Conservation (phyloP, 345 rosid species). For the Moringa oleifera region DNA sequence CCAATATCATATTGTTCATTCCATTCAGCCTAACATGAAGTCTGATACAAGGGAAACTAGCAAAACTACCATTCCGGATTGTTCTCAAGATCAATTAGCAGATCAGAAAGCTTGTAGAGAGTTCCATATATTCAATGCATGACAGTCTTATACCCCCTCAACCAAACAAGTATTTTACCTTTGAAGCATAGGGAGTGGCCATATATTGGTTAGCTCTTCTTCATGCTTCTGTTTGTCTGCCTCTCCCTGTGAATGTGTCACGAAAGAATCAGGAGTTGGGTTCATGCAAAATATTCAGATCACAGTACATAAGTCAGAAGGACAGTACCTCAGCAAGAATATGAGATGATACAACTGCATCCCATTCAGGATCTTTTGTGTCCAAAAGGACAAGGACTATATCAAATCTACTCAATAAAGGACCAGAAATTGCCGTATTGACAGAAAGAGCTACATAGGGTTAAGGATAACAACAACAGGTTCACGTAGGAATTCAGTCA, state of each 20-base stretch:
- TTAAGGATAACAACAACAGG: slow-evolving; percentile 38
- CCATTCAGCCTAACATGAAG: not conserved
- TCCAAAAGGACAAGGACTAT: slow-evolving; percentile 91
- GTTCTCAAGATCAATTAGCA: not conserved
- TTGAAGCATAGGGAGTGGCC: slow-evolving; percentile 78
- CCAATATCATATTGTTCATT: not conserved
- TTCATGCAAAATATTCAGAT: slow-evolving; percentile 1
- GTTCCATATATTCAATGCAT: not conserved
- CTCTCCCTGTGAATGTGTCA: slow-evolving; percentile 41
- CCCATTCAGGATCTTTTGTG: slow-evolving; percentile 98
- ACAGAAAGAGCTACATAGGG: slow-evolving; percentile 73
- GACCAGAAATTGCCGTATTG: slow-evolving; percentile 94
- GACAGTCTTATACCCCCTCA: not conserved
- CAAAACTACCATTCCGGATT: not conserved
- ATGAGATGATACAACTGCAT: slow-evolving; percentile 94
- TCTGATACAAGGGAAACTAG: not conserved
- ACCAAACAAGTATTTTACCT: slow-evolving; percentile 36
- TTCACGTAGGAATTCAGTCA: not conserved
- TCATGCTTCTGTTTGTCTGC: slow-evolving; percentile 27
- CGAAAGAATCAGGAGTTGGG: slow-evolving; percentile 4
- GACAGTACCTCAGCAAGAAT: slow-evolving; percentile 75
- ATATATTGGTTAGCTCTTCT: slow-evolving; percentile 49
- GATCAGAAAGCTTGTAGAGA: not conserved
- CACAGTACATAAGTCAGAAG: not conserved
- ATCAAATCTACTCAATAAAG: slow-evolving; percentile 90